Conservation (phyloP, 2,329 filamentous ascomycete species). For the Diaporthe sp. region DNA sequence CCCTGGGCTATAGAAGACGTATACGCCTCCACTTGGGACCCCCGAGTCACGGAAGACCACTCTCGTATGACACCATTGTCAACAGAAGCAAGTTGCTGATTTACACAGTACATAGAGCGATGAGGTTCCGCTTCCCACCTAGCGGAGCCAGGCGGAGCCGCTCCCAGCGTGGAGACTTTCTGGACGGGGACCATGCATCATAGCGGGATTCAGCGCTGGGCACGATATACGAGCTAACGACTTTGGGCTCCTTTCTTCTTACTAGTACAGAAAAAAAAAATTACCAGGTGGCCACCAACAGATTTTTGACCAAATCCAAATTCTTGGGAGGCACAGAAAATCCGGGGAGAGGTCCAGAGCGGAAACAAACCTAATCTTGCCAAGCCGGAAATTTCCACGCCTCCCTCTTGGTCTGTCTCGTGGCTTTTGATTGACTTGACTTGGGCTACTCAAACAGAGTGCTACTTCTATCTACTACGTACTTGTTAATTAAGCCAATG, state of each 20-base stretch:
- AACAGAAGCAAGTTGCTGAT: slow-evolving; percentile 1
- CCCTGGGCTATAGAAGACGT: slow-evolving; percentile 6
- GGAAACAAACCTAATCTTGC: slow-evolving; percentile 22
- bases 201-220: neutral
- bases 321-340: neutral
- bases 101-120: neutral
- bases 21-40: neutral
- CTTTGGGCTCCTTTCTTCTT: neutral
- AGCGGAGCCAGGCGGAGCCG: slow-evolving; percentile 2
- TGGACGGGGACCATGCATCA: neutral
- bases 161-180: neutral
- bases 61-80: slow-evolving; percentile 17
- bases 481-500: neutral
- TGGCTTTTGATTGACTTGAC: neutral
- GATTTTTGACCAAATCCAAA: neutral
- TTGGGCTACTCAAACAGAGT: neutral
- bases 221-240: neutral
- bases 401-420: neutral
- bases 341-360: neutral
- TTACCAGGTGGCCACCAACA: no score
- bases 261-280: no score
- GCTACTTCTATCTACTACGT: neutral
- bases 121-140: neutral
- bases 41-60: slow-evolving; percentile 13
- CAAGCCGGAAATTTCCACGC: slow-evolving; percentile 30